These are phyloP conservation scores for Tylopilus vinaceipallidus DNA, from an alignment of 768 basidiomycete species.

Conservation along the genomic window DNA sequence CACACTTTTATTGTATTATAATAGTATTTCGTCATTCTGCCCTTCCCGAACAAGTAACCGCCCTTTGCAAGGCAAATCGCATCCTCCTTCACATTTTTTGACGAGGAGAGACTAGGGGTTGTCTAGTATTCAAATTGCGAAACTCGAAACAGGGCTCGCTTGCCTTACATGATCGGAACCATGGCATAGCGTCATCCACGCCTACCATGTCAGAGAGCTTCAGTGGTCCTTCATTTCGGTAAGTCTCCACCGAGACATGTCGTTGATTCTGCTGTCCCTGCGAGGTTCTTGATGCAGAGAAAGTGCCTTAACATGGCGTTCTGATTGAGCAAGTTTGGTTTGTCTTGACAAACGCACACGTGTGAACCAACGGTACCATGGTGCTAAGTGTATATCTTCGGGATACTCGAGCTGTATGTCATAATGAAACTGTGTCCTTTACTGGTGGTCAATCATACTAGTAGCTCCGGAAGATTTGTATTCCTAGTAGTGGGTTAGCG, in stretches of 20 bases:
- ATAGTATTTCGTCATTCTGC: slow-evolving; percentile 5
- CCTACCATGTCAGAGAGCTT: not conserved
- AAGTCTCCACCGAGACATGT: not conserved
- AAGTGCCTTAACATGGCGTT: not conserved
- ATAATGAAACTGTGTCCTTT: too few species aligned
- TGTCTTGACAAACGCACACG: not conserved
- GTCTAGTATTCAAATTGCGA: not conserved
- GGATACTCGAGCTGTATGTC: too few species aligned
- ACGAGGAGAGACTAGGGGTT: too few species aligned
- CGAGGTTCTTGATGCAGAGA: not conserved
- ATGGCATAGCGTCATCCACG: not conserved
- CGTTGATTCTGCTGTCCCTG: not conserved
- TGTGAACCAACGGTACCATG: not conserved
- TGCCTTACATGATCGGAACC: not conserved
- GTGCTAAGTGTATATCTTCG: too few species aligned
- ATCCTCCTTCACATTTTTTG: too few species aligned
- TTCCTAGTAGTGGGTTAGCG: too few species aligned
- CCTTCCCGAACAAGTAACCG: not conserved
- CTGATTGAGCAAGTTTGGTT: not conserved
- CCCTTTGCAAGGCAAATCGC: not conserved
- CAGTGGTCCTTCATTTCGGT: slow-evolving; percentile 10
- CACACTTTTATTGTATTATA: slow-evolving; percentile 7
- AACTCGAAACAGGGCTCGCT: not conserved
- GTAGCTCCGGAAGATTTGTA: too few species aligned
- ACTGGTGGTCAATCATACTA: too few species aligned